Evolutionary conservation across 345 rosid genomes (phyloP), one percentile per base, ranked within the genome.

Genomic region (Durio zibethinus): DNA sequence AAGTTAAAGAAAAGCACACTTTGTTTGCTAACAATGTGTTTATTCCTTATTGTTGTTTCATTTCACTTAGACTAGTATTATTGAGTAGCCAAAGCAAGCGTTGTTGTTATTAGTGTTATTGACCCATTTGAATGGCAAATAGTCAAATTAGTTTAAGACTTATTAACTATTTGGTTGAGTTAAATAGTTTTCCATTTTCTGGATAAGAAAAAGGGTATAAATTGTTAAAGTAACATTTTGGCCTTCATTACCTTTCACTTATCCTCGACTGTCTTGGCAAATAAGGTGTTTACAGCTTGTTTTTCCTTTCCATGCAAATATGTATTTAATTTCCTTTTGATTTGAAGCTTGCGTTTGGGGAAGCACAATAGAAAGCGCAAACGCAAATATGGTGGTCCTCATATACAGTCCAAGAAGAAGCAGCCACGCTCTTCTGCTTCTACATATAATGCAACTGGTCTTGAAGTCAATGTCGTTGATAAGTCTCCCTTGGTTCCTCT

Each of bases 351-450:
- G 86, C 86, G 72, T 70, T 88, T 90, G 0, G 97, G 93, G 66
- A 97, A 91, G 83, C 86, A 89, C 59, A 86, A 87, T 68, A 86
- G 98, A 80, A 97, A 94, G 88, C 90, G 94, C 69, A 97, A 90
- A 79, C 96, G 98, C 53, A 97, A 88, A 83, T 80, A 75, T 76
- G 90, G 89, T 50, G 89, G 82, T 72, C 79, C 88, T 78, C 79
- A 81, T 73, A 77, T 84, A 61, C 96, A 85, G 82, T 76, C 87
- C 14, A 97, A 90, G 88, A 96, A 90, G 92, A 92, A 88, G 92
- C 92, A 88, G 82, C 86, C 74, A 1, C 87, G 83, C 20, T 45
- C 87, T 62, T 56, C 76, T 16, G 70, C 78, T 70, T 75, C 84
- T 11, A 77, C 84, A 73, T 79, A 77, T 73, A 86, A 82, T 61